Evolutionary conservation across 2,329 filamentous ascomycete genomes (phyloP), one percentile per base, ranked within the genome.

Genomic region (Colletotrichum scovillei): DNA sequence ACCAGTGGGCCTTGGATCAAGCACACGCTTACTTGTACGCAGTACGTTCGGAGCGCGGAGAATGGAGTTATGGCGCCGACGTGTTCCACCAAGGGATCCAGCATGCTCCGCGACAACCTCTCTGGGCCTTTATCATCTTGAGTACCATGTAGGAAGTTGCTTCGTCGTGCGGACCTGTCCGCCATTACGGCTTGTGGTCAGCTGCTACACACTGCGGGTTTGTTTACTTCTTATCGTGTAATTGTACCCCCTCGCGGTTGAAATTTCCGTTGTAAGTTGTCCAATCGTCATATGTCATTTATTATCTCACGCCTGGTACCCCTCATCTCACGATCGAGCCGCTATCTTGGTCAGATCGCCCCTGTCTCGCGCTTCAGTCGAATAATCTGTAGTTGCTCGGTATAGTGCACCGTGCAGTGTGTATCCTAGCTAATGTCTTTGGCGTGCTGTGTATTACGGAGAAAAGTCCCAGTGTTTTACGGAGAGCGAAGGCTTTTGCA

Each of bases 231-330:
- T 72, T 63, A 42, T 68, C 52, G 19, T 58, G 16, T 19, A 42
- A 5, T 42, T 19, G 16, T 16, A 30, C 46, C 67, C 59, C 30
- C 38, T 60, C 57, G 42, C 8, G 42, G 38, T n/a, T 67, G 56
- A 63, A n/a, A 49, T 58, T 28, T 32, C 58, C 69, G 28, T 26
- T 30, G 8, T 28, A 9, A 42, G 22, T 38, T 9, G 52, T 32
- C 46, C 52, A 72, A 24, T 69, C 38, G 53, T 63, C 42, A 59
- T 38, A 26, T 72, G 52, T 63, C 30, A 72, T 35, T 59, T 42
- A 38, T 69, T 58, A 24, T 69, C 52, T 69, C n/a, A 32, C 65
- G 65, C 59, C 49, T 63, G 65, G 63, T 32, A 63, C 28, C 24
- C 58, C 58, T 57, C 28, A 19, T 16, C 24, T 58, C 22, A 26